Evolutionary conservation across 257 asterid species (phyloP).

Genomic region (Rubia yunnanensis): DNA sequence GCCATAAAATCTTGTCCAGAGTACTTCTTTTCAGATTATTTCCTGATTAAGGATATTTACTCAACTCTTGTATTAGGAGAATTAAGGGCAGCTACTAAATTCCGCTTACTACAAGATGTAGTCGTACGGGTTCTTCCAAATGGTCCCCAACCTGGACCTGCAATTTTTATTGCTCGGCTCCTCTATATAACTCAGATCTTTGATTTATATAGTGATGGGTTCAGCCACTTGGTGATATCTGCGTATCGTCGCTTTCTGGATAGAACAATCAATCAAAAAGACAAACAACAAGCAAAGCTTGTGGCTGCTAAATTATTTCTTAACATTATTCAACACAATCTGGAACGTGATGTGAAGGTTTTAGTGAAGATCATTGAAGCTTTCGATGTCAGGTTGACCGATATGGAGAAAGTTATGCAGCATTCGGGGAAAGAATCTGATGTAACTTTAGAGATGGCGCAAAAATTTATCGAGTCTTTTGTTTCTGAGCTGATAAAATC

Average conservation of each 20-base stretch:
- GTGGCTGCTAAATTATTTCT: slow-evolving; percentile 57
- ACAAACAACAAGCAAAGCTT: slow-evolving; percentile 37
- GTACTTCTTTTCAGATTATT: slow-evolving; percentile 1
- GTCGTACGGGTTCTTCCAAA: slow-evolving; percentile 42
- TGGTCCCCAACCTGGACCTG: slow-evolving; percentile 60
- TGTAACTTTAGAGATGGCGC: slow-evolving; percentile 30
- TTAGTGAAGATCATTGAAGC: slow-evolving; percentile 54
- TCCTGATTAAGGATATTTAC: background rate
- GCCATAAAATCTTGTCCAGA: background rate
- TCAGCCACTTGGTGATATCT: slow-evolving; percentile 74
- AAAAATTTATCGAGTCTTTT: slow-evolving; percentile 51
- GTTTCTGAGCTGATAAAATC: slow-evolving; percentile 40
- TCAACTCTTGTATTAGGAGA: slow-evolving; percentile 40
- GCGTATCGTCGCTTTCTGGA: slow-evolving; percentile 54
- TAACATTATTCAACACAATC: slow-evolving; percentile 30
- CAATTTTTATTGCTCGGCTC: slow-evolving; percentile 64
- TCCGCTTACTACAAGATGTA: slow-evolving; percentile 64
- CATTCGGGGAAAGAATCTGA: slow-evolving; percentile 23
- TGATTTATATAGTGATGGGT: slow-evolving; percentile 50
- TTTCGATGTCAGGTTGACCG: slow-evolving; percentile 42
- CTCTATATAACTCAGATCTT: slow-evolving; percentile 54
- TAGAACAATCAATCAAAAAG: slow-evolving; percentile 34
- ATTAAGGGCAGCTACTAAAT: slow-evolving; percentile 57
- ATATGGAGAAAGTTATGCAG: slow-evolving; percentile 43
- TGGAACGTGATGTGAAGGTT: slow-evolving; percentile 50